Conservation (phyloP, 129 eudicot species). For the Rutidosis leptorrhynchoides region DNA sequence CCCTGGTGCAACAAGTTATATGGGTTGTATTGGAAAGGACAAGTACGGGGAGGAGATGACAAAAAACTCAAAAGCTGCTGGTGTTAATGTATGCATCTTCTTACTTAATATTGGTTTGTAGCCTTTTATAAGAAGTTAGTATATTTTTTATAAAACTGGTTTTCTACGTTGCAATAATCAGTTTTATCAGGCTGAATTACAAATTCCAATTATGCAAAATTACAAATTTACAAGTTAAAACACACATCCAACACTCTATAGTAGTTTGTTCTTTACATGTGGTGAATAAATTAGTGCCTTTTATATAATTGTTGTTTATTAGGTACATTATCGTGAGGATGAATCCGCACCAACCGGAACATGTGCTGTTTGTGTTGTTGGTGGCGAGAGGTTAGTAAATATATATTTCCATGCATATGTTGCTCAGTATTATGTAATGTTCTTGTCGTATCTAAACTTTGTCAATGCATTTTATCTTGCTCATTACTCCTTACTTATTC, state of each 20-base stretch:
- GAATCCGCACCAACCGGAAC: conserved; percentile 86
- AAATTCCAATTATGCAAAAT: background rate
- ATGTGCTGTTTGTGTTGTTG: conserved; percentile 89
- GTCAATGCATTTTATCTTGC: background rate
- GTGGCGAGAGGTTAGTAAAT: conserved; percentile 73
- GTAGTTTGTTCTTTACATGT: background rate
- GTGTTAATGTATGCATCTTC: conserved; percentile 62
- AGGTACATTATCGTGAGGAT: conserved; percentile 88
- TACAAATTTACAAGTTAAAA: background rate
- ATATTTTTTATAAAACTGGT: background rate
- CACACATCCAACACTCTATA: background rate
- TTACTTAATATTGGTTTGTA: background rate
- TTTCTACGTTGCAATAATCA: background rate
- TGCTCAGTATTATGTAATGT: conserved; percentile 8
- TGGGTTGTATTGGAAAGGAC: conserved; percentile 96
- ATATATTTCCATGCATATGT: background rate
- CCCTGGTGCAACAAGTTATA: conserved; percentile 86
- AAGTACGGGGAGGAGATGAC: conserved; percentile 90
- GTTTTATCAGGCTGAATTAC: background rate
- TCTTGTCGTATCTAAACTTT: conserved; percentile 1
- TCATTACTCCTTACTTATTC: background rate
- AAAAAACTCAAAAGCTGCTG: conserved; percentile 59
- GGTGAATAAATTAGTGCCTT: background rate
- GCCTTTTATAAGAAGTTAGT: background rate
- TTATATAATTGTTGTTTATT: conserved; percentile 6